Percentiles rank a stretch among this genome's conserved stretches.
Conservation (phyloP, 2,329 filamentous ascomycete genomes). For the Mycosphaerella sp. region DNA sequence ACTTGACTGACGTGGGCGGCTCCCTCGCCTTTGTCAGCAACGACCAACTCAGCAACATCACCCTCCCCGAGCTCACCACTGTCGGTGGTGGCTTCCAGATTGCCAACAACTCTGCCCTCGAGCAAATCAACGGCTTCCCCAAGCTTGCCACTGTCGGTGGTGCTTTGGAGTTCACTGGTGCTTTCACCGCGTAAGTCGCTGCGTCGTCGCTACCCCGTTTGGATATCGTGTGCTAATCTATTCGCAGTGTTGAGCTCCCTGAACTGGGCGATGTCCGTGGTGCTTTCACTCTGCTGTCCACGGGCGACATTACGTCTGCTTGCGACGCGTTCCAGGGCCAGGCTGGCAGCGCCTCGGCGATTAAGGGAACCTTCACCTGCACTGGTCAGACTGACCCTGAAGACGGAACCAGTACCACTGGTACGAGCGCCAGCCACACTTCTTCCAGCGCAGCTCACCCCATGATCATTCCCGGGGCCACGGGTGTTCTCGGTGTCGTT, state of each 20-base stretch:
- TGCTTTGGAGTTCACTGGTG: conserved; percentile 77
- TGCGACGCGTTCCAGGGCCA: conserved; percentile 40
- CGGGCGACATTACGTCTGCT: conserved; percentile 35
- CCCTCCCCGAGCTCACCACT: conserved; percentile 59
- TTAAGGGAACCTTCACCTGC: conserved; percentile 43
- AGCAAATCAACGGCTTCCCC: conserved; percentile 59
- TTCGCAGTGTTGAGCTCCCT: conserved; percentile 61
- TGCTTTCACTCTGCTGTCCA: conserved; percentile 47
- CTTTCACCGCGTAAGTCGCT: conserved; percentile 67
- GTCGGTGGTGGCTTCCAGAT: conserved; percentile 77
- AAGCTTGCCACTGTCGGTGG: conserved; percentile 64
- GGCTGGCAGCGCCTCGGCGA: conserved; percentile 36
- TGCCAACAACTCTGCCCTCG: conserved; percentile 79
- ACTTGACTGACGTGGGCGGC: conserved; percentile 61
- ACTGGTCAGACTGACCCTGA: conserved; percentile 32
- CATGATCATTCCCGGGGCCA: conserved; percentile 39
- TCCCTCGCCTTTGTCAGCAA: conserved; percentile 54
- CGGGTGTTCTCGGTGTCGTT: conserved; percentile 42
- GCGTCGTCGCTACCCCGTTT: not conserved
- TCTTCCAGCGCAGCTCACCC: conserved; percentile 36
- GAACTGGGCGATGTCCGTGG: conserved; percentile 42
- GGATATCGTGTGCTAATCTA: conserved; percentile 30
- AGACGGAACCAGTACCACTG: conserved; percentile 31
- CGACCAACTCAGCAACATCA: conserved; percentile 61
- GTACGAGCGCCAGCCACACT: conserved; percentile 22